phyloP scores from a whole-genome alignment of 495 filamentous ascomycete species.

The Penicillium paxilli region DNA sequence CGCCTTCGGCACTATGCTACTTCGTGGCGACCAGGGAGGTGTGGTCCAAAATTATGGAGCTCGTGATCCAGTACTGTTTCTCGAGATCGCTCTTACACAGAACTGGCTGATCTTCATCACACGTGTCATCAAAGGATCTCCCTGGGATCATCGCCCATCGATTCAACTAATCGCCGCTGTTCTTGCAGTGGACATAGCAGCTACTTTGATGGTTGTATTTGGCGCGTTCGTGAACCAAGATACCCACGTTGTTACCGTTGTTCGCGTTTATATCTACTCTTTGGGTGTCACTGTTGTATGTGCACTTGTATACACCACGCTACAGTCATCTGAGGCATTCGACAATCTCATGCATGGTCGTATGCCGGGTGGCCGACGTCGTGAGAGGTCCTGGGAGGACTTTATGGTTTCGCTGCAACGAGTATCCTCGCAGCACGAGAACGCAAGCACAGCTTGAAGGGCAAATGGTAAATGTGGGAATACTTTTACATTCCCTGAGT shows the following conservation, averaged over 20 bases:
- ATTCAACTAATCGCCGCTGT: conserved; percentile 78
- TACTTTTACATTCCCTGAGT: no score
- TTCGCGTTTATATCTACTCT: conserved; percentile 88
- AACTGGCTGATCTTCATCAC: conserved; percentile 98
- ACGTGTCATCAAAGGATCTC: conserved; percentile 80
- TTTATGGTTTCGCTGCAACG: conserved; percentile 84
- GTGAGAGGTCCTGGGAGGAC: conserved; percentile 79
- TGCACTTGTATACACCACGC: conserved; percentile 71
- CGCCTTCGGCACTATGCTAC: conserved; percentile 74
- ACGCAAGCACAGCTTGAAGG: background rate
- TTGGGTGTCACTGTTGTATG: conserved; percentile 73
- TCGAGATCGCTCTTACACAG: conserved; percentile 87
- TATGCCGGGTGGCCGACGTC: conserved; percentile 69
- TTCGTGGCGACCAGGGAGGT: conserved; percentile 65
- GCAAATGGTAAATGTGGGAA: background rate
- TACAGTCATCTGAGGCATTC: conserved; percentile 74
- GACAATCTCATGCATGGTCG: conserved; percentile 93
- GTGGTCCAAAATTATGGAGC: conserved; percentile 86
- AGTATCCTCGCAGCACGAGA: conserved; percentile 34
- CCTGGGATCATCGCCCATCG: conserved; percentile 83
- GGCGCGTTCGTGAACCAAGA: conserved; percentile 70
- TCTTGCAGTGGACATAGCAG: conserved; percentile 75
- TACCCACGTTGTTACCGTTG: conserved; percentile 73
- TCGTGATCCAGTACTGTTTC: conserved; percentile 79
- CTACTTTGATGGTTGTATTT: conserved; percentile 79